Evolutionary conservation across 352 stramenopile species (phyloP).

Genomic region (Aphanomyces euteiches): DNA sequence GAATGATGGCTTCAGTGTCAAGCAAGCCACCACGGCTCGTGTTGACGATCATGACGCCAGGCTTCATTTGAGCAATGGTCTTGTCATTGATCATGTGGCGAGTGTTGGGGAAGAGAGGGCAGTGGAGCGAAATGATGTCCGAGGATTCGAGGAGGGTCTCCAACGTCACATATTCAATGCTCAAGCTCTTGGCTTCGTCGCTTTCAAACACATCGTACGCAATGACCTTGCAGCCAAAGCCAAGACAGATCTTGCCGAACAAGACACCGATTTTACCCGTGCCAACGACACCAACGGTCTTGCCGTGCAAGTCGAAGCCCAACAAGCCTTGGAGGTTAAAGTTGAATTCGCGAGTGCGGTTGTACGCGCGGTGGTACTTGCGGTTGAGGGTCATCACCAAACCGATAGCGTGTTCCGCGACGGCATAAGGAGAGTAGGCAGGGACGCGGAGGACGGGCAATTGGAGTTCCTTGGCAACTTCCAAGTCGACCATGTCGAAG

Average conservation of each 20-base stretch:
- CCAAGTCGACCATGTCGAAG: conserved; percentile 74
- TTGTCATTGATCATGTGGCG: conserved; percentile 81
- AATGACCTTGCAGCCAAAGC: conserved; percentile 52
- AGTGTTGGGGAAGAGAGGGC: conserved; percentile 75
- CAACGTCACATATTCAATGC: conserved; percentile 53
- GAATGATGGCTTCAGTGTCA: conserved; percentile 77
- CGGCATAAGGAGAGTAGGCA: conserved; percentile 75
- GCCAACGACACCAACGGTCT: conserved; percentile 62
- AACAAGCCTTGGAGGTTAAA: conserved; percentile 55
- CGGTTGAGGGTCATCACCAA: conserved; percentile 81
- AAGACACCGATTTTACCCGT: conserved; percentile 52
- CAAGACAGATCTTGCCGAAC: conserved; percentile 40
- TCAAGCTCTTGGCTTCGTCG: conserved; percentile 42
- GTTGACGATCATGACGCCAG: conserved; percentile 88
- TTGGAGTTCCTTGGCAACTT: conserved; percentile 51
- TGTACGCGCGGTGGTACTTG: conserved; percentile 71
- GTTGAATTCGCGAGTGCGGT: conserved; percentile 71
- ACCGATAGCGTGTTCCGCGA: conserved; percentile 68
- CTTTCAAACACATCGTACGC: conserved; percentile 65
- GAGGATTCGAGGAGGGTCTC: conserved; percentile 60
- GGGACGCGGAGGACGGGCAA: conserved; percentile 63
- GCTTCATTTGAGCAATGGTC: conserved; percentile 83
- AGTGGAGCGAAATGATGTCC: conserved; percentile 87
- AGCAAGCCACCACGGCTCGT: conserved; percentile 85
- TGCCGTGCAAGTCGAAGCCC: conserved; percentile 64